Base-by-base conservation (phyloP, 2,329 filamentous ascomycete species). In the Myotisia sp. region DNA sequence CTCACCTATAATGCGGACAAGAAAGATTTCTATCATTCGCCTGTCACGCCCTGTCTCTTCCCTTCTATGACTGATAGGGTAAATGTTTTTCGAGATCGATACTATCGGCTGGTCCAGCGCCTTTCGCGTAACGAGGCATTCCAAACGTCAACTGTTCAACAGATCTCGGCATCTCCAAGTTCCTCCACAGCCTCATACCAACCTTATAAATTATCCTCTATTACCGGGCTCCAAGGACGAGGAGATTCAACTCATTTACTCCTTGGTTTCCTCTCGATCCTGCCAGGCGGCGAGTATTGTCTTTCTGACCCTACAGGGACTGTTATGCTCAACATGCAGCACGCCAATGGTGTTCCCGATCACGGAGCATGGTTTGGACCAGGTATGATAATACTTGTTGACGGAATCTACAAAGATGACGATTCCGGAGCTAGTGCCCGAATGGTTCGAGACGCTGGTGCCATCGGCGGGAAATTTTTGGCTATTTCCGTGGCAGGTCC, bases 371-470 rank as follows among this genome's bases (percentile, higher is more conserved):
- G 85, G 79, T 94, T 94, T 51, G 76, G 79, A 4, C 86, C 90
- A 0, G 92, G 92, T 3, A 95, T 95, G 85, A 81, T 98, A 30
- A 81, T 95, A 3, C 68, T 98, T 0, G 74, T 94, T 0, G 90
- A 98, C 48, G 90, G 90, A 5, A 76, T 87, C n/a, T 98, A 98
- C 50, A 85, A 93, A 53, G 90, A 95, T 54, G 29, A 32, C 6
- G 85, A 93, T 47, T 83, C 85, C 41, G 71, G 76, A 42, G 76
- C 73, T 13, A 61, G 56, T 23, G 47, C 67, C 2, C 76, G 77
- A 10, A 76, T 75, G 13, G 75, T 73, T 0, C 87, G 87, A 26
- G 76, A 94, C 17, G 87, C 87, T 26, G 87, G 86, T 9, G 82
- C 79, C 0, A 83, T 95, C 37, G 85, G 85, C n/a, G 90, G 90